phyloP scores from a whole-genome alignment of 306 rosid species.

The Hippophae tibetana region DNA sequence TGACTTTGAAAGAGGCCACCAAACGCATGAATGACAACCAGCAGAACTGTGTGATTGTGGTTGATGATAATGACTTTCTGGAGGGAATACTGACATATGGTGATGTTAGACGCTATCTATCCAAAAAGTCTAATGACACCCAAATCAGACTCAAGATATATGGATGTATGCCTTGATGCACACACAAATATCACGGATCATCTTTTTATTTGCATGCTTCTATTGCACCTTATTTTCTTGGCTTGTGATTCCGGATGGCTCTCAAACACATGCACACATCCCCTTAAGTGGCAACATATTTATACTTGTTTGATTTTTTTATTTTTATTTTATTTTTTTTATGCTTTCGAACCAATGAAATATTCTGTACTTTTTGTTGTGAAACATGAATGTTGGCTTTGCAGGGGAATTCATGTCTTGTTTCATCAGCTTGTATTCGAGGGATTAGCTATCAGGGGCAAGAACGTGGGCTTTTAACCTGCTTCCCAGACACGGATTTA shows the following conservation, averaged over 20 bases:
- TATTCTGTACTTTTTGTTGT: not conserved
- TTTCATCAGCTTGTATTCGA: conserved; percentile 78
- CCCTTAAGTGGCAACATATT: too few species aligned
- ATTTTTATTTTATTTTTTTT: not conserved
- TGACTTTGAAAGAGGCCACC: conserved; percentile 57
- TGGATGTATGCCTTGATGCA: conserved; percentile 41
- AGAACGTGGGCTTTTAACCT: conserved; percentile 72
- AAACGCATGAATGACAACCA: conserved; percentile 56
- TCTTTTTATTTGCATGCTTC: too few species aligned
- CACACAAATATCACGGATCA: too few species aligned
- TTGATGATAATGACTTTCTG: conserved; percentile 64
- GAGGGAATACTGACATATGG: conserved; percentile 88
- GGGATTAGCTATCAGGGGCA: conserved; percentile 73
- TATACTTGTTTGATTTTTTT: too few species aligned
- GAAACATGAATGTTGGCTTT: not conserved
- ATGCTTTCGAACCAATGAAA: not conserved
- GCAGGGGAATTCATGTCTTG: conserved; percentile 54
- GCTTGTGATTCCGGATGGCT: too few species aligned
- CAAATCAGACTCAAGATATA: conserved; percentile 28
- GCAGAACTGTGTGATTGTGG: conserved; percentile 65
- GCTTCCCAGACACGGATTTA: conserved; percentile 68
- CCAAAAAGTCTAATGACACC: conserved; percentile 41
- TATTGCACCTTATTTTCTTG: too few species aligned
- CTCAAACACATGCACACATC: too few species aligned
- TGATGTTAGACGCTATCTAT: conserved; percentile 60